Conservation (phyloP, 306 rosid species). For the Inga oerstediana region DNA sequence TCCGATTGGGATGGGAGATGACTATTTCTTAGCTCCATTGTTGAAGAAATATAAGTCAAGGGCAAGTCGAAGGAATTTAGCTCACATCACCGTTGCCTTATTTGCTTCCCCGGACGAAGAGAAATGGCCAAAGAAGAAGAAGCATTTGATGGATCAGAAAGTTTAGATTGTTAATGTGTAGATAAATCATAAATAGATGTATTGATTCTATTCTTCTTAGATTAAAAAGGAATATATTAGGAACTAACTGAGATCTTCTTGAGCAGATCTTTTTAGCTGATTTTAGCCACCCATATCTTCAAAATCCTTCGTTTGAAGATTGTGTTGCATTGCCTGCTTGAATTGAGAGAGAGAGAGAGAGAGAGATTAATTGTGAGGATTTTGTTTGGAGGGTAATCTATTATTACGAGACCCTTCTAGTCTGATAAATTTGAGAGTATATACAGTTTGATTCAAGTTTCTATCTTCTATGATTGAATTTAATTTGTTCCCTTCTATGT, state of each 20-base stretch:
- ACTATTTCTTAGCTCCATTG: constrained; percentile 36
- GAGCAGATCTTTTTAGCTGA: neutral
- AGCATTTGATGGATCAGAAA: neutral
- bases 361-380: neutral
- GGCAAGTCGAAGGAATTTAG: constrained; percentile 40
- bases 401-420: neutral
- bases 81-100: constrained; percentile 47
- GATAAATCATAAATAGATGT: neutral
- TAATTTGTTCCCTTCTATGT: neutral
- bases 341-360: too few species aligned
- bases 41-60: constrained; percentile 27
- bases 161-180: constrained; percentile 38
- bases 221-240: constrained; percentile 1
- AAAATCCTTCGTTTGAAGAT: neutral
- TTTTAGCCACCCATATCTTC: neutral
- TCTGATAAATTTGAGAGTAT: neutral
- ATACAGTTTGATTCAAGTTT: neutral
- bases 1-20: constrained; percentile 36
- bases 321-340: neutral
- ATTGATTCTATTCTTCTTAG: constrained; percentile 18
- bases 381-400: neutral
- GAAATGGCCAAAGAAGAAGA: neutral
- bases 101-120: constrained; percentile 34
- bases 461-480: neutral
- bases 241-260: neutral